phyloP scores from a whole-genome alignment of 106 monocot genomes.

The Iris macrosiphon region DNA sequence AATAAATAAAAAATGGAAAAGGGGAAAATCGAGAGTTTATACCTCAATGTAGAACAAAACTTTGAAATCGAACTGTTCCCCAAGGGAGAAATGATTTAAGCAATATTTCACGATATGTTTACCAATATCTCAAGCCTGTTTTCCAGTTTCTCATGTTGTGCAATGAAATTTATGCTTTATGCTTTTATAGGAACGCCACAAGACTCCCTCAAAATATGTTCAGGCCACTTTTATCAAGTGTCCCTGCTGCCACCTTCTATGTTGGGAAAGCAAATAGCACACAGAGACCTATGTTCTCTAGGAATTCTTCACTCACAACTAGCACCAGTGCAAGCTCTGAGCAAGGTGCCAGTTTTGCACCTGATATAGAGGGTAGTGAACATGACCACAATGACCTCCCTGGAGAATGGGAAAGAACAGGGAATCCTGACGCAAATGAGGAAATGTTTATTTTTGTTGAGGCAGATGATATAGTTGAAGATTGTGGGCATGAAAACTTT shows the following conservation, averaged over 20 bases:
- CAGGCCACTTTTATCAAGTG: slow-evolving; percentile 89
- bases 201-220: slow-evolving; percentile 89
- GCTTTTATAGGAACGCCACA: slow-evolving; percentile 60
- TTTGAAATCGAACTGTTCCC: no score
- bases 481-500: slow-evolving; percentile 6
- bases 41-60: no score
- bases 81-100: no score
- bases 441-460: slow-evolving; percentile 67
- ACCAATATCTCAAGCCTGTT: no score
- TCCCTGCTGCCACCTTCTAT: slow-evolving; percentile 54
- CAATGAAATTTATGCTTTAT: slow-evolving; percentile 1
- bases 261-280: slow-evolving; percentile 6
- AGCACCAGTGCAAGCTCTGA: slow-evolving; percentile 88
- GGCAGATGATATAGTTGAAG: slow-evolving; percentile 35
- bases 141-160: no score
- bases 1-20: no score
- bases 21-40: no score
- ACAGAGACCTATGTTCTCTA: slow-evolving; percentile 53
- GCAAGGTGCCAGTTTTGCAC: slow-evolving; percentile 44
- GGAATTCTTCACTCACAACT: slow-evolving; percentile 81
- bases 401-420: slow-evolving; percentile 38
- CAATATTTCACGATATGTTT: no score
- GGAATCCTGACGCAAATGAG: slow-evolving; percentile 34
- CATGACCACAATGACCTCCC: slow-evolving; percentile 6
- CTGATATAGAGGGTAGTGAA: slow-evolving; percentile 12